Conservation (phyloP, 305 asterid species). For the Solanum hybrid region DNA sequence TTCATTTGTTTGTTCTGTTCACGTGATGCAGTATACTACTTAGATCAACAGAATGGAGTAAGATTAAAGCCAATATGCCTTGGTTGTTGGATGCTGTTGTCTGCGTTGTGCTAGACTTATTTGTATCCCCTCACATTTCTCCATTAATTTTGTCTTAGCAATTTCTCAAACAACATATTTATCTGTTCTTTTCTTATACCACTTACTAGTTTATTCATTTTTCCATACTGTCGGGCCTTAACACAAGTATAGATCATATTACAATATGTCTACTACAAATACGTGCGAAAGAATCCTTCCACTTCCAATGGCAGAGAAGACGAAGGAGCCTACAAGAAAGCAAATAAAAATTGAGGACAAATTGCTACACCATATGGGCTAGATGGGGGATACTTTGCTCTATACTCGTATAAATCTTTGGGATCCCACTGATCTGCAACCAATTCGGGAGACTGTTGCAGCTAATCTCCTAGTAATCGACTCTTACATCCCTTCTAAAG, state of each 20-base stretch:
- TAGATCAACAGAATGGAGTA: slow-evolving; percentile 61
- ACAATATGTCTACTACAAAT: slow-evolving; percentile 66
- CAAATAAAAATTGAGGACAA: slow-evolving; percentile 10
- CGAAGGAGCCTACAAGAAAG: slow-evolving; percentile 19
- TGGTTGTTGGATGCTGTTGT: slow-evolving; percentile 91
- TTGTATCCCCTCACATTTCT: slow-evolving; percentile 57
- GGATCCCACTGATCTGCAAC: neutral
- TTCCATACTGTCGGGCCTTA: slow-evolving; percentile 22
- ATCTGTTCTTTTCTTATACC: neutral
- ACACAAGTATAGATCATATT: slow-evolving; percentile 50
- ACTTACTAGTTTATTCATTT: neutral
- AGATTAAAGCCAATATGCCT: slow-evolving; percentile 70
- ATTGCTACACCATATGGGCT: neutral
- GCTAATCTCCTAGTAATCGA: neutral
- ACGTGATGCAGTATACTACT: slow-evolving; percentile 70
- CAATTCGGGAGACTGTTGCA: neutral
- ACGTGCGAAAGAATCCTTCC: slow-evolving; percentile 18
- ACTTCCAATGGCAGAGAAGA: slow-evolving; percentile 11
- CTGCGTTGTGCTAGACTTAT: slow-evolving; percentile 71
- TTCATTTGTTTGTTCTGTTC: neutral
- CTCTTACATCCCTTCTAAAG: neutral
- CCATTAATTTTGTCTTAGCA: neutral
- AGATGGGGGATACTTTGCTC: neutral
- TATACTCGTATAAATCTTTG: neutral
- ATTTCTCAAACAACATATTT: neutral